Percentiles rank a stretch among this genome's conserved stretches.
Conservation (phyloP, 306 rosid genomes). For the Cucurbita argyrosperma region DNA sequence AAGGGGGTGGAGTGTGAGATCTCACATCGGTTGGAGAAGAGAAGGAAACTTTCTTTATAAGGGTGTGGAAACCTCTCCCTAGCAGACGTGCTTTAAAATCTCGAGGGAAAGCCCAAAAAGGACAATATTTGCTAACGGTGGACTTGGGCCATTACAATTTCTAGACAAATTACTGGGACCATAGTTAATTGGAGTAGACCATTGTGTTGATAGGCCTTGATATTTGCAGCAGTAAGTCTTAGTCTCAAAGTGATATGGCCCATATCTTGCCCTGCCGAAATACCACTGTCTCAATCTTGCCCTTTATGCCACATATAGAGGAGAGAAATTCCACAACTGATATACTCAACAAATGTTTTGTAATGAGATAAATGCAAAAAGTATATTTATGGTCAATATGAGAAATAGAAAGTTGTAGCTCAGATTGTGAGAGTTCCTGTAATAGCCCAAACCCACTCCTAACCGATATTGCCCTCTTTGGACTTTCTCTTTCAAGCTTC, state of each 20-base stretch:
- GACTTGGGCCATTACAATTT: too few species aligned
- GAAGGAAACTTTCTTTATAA: too few species aligned
- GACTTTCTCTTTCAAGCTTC: too few species aligned
- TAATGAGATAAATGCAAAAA: background rate
- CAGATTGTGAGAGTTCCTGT: too few species aligned
- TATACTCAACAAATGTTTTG: background rate
- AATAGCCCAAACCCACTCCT: too few species aligned
- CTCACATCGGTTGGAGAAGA: too few species aligned
- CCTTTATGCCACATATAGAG: background rate
- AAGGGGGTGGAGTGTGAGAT: too few species aligned
- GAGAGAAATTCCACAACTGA: background rate
- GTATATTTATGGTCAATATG: background rate
- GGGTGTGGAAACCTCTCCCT: too few species aligned
- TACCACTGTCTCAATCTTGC: background rate
- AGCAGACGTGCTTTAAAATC: too few species aligned
- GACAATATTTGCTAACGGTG: too few species aligned
- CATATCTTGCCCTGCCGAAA: background rate
- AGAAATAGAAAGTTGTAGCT: background rate
- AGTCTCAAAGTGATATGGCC: background rate
- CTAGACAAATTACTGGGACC: background rate
- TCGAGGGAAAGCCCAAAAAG: too few species aligned
- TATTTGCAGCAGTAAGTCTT: background rate
- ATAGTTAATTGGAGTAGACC: background rate
- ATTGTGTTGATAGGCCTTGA: background rate
- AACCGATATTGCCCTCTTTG: too few species aligned